Percentiles rank a stretch among this genome's conserved stretches.
Conservation (phyloP, 805 yeast genomes). For the Lachancea mirantina region DNA sequence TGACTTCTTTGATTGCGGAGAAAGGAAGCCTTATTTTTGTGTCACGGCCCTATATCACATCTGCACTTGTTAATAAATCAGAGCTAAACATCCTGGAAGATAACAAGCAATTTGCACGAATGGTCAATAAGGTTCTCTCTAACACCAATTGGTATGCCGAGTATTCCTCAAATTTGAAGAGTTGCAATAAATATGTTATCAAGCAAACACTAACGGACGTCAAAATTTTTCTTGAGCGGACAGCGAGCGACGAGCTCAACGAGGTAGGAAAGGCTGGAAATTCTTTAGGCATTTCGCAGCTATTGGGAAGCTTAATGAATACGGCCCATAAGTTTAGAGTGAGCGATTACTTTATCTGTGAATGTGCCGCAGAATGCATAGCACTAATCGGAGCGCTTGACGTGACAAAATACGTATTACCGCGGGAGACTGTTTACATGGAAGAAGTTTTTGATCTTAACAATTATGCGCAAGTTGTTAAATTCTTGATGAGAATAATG, state of each 20-base stretch:
- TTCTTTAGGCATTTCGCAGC: conserved; percentile 34
- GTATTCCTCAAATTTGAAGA: conserved; percentile 22
- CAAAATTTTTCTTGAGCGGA: conserved; percentile 42
- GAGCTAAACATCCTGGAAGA: conserved; percentile 45
- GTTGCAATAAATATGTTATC: conserved; percentile 48
- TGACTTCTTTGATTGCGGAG: conserved; percentile 30
- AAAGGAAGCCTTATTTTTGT: conserved; percentile 15
- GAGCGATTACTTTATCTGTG: conserved; percentile 42
- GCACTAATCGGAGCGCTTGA: conserved; percentile 76
- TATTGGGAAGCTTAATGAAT: conserved; percentile 48
- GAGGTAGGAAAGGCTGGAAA: conserved; percentile 35
- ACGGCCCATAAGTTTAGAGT: conserved; percentile 50
- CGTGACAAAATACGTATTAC: conserved; percentile 44
- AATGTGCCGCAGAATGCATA: conserved; percentile 56
- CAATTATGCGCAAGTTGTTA: conserved; percentile 52
- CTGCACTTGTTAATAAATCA: conserved; percentile 60
- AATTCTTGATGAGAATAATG: conserved; percentile 57
- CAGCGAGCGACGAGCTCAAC: conserved; percentile 38
- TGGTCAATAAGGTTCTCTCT: conserved; percentile 28
- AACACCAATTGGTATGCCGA: conserved; percentile 21
- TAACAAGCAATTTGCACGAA: conserved; percentile 44
- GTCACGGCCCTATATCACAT: conserved; percentile 43
- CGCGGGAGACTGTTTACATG: conserved; percentile 30
- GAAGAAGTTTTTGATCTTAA: conserved; percentile 55
- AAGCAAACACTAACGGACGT: conserved; percentile 65